Evolutionary conservation across 2,329 filamentous ascomycete species (phyloP).

Genomic region (Boeremia exigua): DNA sequence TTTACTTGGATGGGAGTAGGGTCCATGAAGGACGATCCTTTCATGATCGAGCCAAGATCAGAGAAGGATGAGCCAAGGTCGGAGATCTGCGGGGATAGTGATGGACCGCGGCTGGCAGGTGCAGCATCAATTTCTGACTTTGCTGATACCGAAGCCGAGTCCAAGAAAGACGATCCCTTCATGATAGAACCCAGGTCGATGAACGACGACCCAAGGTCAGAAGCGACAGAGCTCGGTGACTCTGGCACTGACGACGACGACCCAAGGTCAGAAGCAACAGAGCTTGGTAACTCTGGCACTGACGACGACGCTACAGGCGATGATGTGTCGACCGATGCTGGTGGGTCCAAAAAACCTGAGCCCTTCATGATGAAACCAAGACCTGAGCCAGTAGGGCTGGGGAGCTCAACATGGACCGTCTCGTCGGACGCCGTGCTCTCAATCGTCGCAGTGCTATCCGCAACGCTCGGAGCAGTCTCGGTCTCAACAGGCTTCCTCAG

Average conservation of each 20-base stretch:
- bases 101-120: not conserved
- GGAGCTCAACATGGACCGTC: conserved; percentile 18
- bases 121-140: not conserved
- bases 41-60: conserved; percentile 33
- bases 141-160: conserved; percentile 1
- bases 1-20: conserved; percentile 4
- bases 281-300: not conserved
- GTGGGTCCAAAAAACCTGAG: conserved; percentile 21
- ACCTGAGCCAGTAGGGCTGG: conserved; percentile 19
- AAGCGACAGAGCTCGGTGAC: conserved; percentile 2
- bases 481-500: conserved; percentile 28
- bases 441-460: conserved; percentile 9
- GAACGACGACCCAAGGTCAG: conserved; percentile 12
- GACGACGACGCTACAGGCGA: not conserved
- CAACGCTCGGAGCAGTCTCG: conserved; percentile 4
- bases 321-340: not conserved
- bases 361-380: conserved; percentile 38
- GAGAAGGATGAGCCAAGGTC: conserved; percentile 10
- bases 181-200: conserved; percentile 30
- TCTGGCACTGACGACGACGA: not conserved
- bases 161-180: conserved; percentile 33
- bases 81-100: not conserved
- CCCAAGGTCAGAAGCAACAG: no score
- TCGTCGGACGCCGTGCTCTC: conserved; percentile 17
- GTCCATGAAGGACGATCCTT: conserved; percentile 30